Conservation (phyloP, 306 rosid species). For the Lathyrus tuberosus region DNA sequence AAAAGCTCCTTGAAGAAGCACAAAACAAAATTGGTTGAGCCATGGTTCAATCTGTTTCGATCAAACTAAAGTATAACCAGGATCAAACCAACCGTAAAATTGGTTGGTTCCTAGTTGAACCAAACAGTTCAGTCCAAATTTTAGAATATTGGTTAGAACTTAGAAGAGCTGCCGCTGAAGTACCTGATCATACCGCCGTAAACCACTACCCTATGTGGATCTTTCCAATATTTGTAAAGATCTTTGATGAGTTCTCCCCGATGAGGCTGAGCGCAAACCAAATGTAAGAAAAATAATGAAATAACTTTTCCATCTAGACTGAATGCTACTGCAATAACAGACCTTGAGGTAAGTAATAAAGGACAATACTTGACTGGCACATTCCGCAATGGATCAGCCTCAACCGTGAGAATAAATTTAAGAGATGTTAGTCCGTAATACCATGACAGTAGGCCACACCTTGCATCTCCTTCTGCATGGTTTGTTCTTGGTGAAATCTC, state of each 20-base stretch:
- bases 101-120: neutral
- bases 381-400: too few species aligned
- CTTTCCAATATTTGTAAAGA: slow-evolving; percentile 71
- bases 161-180: slow-evolving; percentile 27
- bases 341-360: too few species aligned
- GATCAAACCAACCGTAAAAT: neutral
- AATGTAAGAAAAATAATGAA: too few species aligned
- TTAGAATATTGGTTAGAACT: neutral
- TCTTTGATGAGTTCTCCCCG: slow-evolving; percentile 80
- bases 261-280: slow-evolving; percentile 79
- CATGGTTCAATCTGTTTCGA: too few species aligned
- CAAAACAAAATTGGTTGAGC: neutral
- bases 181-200: slow-evolving; percentile 78
- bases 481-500: too few species aligned
- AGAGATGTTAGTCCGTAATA: too few species aligned
- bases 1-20: slow-evolving; percentile 43
- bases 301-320: too few species aligned
- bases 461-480: too few species aligned
- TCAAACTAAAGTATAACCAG: neutral
- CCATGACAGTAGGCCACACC: too few species aligned
- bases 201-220: slow-evolving; percentile 62
- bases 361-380: too few species aligned
- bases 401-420: too few species aligned
- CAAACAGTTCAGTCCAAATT: neutral
- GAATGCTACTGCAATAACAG: too few species aligned